Evolutionary conservation across 768 basidiomycete genomes (phyloP), one percentile per base, ranked within the genome.

Genomic region (Boletus vinaceobasis): DNA sequence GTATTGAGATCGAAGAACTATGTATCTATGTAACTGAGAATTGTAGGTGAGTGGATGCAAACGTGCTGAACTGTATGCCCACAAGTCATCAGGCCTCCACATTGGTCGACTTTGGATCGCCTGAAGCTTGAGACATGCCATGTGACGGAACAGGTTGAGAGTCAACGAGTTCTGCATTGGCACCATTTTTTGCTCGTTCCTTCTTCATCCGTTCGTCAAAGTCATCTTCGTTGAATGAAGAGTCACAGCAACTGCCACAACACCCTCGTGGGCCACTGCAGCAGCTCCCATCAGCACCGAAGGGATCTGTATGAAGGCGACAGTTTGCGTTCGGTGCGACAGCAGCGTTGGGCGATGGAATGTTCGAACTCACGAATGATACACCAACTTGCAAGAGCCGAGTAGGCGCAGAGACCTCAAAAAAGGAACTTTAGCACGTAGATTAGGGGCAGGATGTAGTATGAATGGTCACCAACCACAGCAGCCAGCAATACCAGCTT

Each of bases 201-300:
- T 50, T 58, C 38, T 58, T 69, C 58, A 69, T 13, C 36, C 56
- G 69, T 40, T 71, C 69, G 31, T 71, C 69, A 45, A 71, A 62
- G 51, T 62, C 55, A 31, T 72, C 69, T 15, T 61, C 40, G 50
- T 71, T 40, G 48, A 72, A 72, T 39, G 65, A 61, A n/a, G 62
- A 57, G 23, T 62, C 60, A 14, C 51, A 70, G 35, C 71, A 68
- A 42, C 60, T 59, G 13, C 64, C 60, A 42, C 68, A 70, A 33
- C 64, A 71, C 14, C 68, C 68, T 49, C 53, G 56, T 17, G 58
- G 53, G 13, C 68, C 68, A 50, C 68, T 53, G 27, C 68, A 72
- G 40, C 65, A 69, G 21, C 37, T 40, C 26, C 32, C 43, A 27
- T 61, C 54, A 17, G 59, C 55, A 32, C 69, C 70, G 37, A 60